Evolutionary conservation across 1,284 basidiomycete species (phyloP).

Genomic region (Neolentinus lepideus): DNA sequence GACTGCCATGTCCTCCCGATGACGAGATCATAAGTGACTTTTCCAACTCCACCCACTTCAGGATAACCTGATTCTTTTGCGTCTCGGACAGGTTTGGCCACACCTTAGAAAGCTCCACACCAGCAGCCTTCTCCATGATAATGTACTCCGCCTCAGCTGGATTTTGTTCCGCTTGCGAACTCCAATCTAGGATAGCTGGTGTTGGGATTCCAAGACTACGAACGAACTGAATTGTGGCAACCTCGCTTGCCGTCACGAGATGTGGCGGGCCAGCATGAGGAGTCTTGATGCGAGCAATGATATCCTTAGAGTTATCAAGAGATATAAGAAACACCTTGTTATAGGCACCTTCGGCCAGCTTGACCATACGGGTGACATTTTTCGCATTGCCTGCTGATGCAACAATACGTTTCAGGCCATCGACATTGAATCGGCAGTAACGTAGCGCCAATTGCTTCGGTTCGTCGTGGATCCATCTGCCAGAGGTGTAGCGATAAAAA

Average conservation of each 20-base stretch:
- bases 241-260: constrained; percentile 24
- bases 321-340: background rate
- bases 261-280: constrained; percentile 20
- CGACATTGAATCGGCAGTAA: background rate
- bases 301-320: background rate
- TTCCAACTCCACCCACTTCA: constrained; percentile 12
- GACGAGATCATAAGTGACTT: constrained; percentile 7
- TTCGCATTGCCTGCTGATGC: background rate
- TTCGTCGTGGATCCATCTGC: background rate
- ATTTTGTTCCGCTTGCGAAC: constrained; percentile 12
- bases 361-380: background rate
- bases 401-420: background rate
- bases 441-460: background rate
- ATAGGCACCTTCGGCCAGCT: background rate
- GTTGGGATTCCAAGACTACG: constrained; percentile 20
- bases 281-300: constrained; percentile 7
- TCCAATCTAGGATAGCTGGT: constrained; percentile 23
- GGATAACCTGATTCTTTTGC: constrained; percentile 6
- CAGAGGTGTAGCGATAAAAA: background rate
- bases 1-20: constrained; percentile 14
- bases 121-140: constrained; percentile 19
- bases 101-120: constrained; percentile 12
- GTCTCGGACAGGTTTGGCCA: constrained; percentile 8
- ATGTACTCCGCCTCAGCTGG: constrained; percentile 24
- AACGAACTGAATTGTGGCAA: constrained; percentile 26